These are phyloP conservation scores for Gastrolobium bilobum DNA, from an alignment of 306 rosid species.

Conservation along the genomic window DNA sequence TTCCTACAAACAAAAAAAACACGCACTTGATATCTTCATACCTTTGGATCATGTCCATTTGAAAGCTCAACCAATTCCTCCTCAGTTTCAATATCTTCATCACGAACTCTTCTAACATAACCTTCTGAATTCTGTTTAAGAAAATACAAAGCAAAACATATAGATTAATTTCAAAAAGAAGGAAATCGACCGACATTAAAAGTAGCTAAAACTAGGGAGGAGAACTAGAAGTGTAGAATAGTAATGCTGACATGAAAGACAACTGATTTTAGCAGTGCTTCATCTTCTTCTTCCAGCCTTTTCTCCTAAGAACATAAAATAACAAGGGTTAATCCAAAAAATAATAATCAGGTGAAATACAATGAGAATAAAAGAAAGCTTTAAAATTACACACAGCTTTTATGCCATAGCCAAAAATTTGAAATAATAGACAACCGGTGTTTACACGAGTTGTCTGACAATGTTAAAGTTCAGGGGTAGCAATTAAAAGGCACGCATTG, in stretches of 20 bases:
- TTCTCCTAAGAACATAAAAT: constrained; percentile 58
- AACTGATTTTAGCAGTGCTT: constrained; percentile 68
- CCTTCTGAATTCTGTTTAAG: constrained; percentile 59
- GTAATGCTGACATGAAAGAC: constrained; percentile 59
- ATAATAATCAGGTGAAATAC: not conserved
- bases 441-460: not conserved
- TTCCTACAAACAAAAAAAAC: not conserved
- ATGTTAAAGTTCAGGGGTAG: not conserved
- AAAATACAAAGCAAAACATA: not conserved
- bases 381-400: not conserved
- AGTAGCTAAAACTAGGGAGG: not conserved
- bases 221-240: not conserved
- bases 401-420: not conserved
- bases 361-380: not conserved
- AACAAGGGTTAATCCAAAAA: not conserved
- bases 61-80: constrained; percentile 37
- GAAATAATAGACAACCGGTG: not conserved
- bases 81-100: constrained; percentile 67
- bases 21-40: constrained; percentile 28
- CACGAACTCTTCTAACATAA: constrained; percentile 59
- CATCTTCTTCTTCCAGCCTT: constrained; percentile 77
- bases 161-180: not conserved
- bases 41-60: constrained; percentile 52
- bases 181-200: not conserved
- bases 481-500: not conserved